A percentile compares a stretch with the other conserved stretches of the same genome.
Evolutionary conservation across 176 grass and related monocot species (phyloP).

Genomic region (Rhipidocladum racemiflorum): DNA sequence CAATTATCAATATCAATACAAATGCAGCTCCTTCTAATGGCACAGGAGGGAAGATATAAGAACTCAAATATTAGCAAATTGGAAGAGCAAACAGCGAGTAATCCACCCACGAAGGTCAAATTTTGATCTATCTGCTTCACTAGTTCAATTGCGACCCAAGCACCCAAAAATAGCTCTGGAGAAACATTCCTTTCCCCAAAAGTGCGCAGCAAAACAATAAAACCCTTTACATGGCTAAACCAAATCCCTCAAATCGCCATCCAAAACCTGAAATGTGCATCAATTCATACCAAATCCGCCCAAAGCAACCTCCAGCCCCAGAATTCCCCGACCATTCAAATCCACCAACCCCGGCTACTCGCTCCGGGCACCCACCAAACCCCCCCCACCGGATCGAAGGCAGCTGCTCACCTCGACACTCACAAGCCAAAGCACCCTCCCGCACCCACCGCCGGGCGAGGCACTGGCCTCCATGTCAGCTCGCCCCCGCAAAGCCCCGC

Average conservation of each 20-base stretch:
- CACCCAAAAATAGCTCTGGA: constrained; percentile 29
- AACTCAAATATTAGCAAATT: background rate
- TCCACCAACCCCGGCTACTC: background rate
- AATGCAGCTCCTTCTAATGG: background rate
- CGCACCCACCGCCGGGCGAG: constrained; percentile 1
- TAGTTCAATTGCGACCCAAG: background rate
- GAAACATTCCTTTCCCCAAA: background rate
- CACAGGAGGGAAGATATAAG: background rate
- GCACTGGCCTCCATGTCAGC: constrained; percentile 48
- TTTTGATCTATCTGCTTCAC: background rate
- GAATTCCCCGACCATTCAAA: constrained; percentile 19
- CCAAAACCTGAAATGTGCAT: background rate
- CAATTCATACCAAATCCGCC: background rate
- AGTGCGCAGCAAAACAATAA: background rate
- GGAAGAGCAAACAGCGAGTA: background rate
- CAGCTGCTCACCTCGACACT: constrained; percentile 43
- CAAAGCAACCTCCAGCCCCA: background rate
- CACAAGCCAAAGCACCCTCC: constrained; percentile 42
- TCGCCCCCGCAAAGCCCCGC: constrained; percentile 14
- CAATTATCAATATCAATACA: background rate
- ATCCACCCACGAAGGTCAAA: background rate
- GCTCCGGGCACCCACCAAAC: background rate
- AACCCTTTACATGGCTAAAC: constrained; percentile 25
- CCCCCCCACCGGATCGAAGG: constrained; percentile 28
- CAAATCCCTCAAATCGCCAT: constrained; percentile 14